These are phyloP conservation scores for Jackrogersella multiformis DNA, from an alignment of 495 filamentous ascomycete genomes.

Conservation along the genomic window DNA sequence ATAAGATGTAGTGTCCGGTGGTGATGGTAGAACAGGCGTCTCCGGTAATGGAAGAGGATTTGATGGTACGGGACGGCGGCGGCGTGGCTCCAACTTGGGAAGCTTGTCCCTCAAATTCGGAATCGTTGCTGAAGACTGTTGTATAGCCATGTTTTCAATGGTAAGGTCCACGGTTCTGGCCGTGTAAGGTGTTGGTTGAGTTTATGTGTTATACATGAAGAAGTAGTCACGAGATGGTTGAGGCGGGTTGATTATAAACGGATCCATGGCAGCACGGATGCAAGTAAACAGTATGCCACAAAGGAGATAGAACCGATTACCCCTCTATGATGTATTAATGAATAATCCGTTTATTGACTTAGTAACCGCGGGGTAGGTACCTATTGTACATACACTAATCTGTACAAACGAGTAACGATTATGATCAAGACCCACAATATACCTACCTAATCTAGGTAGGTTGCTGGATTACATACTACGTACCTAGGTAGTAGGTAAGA, in stretches of 20 bases:
- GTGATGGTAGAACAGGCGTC: slow-evolving; percentile 75
- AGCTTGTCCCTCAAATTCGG: slow-evolving; percentile 69
- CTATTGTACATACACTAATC: no score
- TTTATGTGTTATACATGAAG: not conserved
- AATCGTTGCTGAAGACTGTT: slow-evolving; percentile 51
- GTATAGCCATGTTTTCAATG: slow-evolving; percentile 34
- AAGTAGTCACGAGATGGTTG: not conserved
- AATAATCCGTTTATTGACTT: slow-evolving; percentile 25
- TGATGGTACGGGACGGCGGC: slow-evolving; percentile 59
- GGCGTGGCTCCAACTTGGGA: slow-evolving; percentile 73
- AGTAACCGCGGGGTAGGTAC: no score
- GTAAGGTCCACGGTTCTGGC: not conserved
- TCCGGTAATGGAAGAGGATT: slow-evolving; percentile 72
- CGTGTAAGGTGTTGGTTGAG: not conserved
- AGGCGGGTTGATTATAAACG: slow-evolving; percentile 28
- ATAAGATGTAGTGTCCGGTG: slow-evolving; percentile 69
- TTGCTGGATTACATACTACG: slow-evolving; percentile 29
- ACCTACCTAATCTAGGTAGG: slow-evolving; percentile 4
- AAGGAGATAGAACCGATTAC: not conserved
- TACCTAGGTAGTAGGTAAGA: no score
- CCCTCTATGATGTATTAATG: slow-evolving; percentile 20
- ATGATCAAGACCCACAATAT: not conserved
- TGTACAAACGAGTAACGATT: no score
- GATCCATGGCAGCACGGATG: no score
- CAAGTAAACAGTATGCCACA: not conserved